Conservation (phyloP, 2,329 filamentous ascomycete genomes). For the Ascochyta viciae-villosae region DNA sequence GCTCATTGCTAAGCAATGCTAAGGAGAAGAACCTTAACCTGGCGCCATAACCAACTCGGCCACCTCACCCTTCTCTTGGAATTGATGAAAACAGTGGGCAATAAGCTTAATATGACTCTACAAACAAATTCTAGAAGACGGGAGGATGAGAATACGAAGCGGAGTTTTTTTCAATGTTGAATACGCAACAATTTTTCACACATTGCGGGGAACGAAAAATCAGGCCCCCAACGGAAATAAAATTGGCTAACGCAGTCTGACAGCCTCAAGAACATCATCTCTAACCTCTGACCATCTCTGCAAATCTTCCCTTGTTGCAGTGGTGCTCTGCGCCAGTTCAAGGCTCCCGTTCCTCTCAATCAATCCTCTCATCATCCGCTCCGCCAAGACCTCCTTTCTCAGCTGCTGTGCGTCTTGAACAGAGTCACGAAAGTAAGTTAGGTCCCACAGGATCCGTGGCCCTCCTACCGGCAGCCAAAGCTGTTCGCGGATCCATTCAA, state of each 20-base stretch:
- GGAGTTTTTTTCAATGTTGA: too few species aligned
- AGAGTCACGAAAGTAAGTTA: neutral
- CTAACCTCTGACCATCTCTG: neutral
- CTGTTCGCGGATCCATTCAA: conserved; percentile 4
- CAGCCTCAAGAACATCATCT: neutral
- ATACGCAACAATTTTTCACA: too few species aligned
- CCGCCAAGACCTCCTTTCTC: neutral
- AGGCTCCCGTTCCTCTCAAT: neutral
- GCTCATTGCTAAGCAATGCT: conserved; percentile 19
- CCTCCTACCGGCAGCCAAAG: neutral
- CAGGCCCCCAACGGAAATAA: too few species aligned
- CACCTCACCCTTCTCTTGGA: conserved; percentile 8
- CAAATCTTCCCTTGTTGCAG: neutral
- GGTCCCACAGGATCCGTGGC: conserved; percentile 2
- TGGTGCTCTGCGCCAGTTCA: conserved; percentile 2
- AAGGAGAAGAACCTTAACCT: conserved; percentile 19
- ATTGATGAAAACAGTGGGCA: neutral
- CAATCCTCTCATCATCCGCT: neutral
- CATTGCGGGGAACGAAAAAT: too few species aligned
- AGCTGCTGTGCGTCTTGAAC: neutral
- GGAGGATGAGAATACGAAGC: too few species aligned
- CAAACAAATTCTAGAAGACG: too few species aligned
- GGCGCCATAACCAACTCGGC: conserved; percentile 22
- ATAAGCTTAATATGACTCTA: too few species aligned
- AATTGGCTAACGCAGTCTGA: neutral